phyloP scores from a whole-genome alignment of 495 filamentous ascomycete species.

The Rhizodiscina lignyota region DNA sequence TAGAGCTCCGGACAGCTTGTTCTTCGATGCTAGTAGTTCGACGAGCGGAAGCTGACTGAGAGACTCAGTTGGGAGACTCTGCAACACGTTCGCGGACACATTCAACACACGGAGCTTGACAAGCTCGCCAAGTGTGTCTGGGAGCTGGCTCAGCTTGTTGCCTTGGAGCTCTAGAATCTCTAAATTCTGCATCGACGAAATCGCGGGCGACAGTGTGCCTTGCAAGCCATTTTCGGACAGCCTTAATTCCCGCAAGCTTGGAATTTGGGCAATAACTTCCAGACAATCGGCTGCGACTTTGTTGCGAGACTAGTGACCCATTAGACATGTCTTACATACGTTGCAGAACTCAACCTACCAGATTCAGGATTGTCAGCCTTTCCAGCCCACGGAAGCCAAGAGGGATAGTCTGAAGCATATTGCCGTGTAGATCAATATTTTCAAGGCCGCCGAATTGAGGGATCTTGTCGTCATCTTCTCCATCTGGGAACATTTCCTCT shows the following conservation, averaged over 20 bases:
- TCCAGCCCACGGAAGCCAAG: constrained; percentile 57
- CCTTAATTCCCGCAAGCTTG: constrained; percentile 58
- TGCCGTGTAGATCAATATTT: constrained; percentile 71
- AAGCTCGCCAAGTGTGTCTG: constrained; percentile 45
- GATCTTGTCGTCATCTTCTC: constrained; percentile 48
- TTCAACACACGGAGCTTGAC: constrained; percentile 55
- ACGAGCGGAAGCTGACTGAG: constrained; percentile 48
- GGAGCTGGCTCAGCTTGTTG: constrained; percentile 67
- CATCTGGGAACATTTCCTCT: constrained; percentile 62
- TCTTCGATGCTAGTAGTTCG: constrained; percentile 64
- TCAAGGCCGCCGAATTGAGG: constrained; percentile 76
- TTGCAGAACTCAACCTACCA: no score
- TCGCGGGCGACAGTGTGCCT: constrained; percentile 39
- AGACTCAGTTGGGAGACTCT: constrained; percentile 46
- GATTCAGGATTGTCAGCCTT: constrained; percentile 60
- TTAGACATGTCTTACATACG: no score
- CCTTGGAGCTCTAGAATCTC: constrained; percentile 67
- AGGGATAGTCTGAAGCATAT: constrained; percentile 54
- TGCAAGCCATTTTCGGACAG: constrained; percentile 62
- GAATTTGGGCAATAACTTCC: constrained; percentile 53
- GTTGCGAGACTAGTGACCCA: constrained; percentile 49
- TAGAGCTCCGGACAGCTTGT: constrained; percentile 56
- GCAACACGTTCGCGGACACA: constrained; percentile 58
- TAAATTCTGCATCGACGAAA: constrained; percentile 45
- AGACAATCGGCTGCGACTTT: constrained; percentile 52